Conservation (phyloP, 495 filamentous ascomycete species). For the Aspergillus incahuasiensis region DNA sequence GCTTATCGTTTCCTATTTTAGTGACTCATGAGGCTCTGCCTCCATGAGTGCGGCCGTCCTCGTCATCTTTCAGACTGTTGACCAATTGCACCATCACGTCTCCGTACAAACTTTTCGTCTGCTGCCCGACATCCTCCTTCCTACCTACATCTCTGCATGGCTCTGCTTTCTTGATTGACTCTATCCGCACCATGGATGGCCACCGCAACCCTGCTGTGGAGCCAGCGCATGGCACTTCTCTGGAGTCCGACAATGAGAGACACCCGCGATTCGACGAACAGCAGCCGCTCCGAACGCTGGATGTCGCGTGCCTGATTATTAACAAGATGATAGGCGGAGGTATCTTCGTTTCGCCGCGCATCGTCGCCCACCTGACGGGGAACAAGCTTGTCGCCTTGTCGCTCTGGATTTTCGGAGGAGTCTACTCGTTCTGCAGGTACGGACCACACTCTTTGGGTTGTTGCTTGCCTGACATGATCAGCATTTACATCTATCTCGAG, state of each 20-base stretch:
- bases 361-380: neutral
- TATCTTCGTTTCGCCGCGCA: neutral
- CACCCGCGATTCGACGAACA: neutral
- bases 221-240: neutral
- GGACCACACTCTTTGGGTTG: neutral
- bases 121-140: neutral
- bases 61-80: neutral
- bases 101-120: neutral
- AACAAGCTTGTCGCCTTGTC: neutral
- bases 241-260: neutral
- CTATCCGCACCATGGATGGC: neutral
- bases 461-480: neutral
- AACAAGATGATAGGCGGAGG: neutral
- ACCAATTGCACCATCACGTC: neutral
- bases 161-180: neutral
- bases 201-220: neutral
- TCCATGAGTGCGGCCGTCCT: neutral
- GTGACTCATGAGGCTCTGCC: neutral
- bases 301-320: neutral
- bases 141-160: neutral
- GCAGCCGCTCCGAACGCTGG: neutral
- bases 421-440: neutral
- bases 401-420: neutral
- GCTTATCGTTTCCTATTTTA: neutral
- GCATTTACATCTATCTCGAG: neutral